Evolutionary conservation across 768 basidiomycete species (phyloP).

Genomic region (Boletellus ananiceps): DNA sequence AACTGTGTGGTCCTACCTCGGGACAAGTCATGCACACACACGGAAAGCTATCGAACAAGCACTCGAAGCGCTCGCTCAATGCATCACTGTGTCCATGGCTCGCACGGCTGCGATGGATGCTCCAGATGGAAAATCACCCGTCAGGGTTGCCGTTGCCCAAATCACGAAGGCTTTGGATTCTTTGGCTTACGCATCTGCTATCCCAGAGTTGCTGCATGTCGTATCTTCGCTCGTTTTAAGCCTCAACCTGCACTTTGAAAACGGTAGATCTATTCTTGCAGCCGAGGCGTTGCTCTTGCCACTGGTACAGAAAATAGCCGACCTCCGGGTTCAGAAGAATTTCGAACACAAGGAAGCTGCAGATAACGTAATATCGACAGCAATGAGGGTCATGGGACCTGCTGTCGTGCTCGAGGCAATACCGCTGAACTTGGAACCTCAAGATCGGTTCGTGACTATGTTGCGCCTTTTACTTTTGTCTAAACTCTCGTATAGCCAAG

Average conservation of each 20-base stretch:
- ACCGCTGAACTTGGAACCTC: constrained; percentile 83
- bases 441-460: constrained; percentile 55
- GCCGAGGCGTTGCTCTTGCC: constrained; percentile 68
- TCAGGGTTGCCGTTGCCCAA: constrained; percentile 61
- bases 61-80: constrained; percentile 59
- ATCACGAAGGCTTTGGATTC: constrained; percentile 66
- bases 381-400: constrained; percentile 85
- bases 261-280: constrained; percentile 45
- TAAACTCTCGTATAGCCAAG: constrained; percentile 42
- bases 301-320: constrained; percentile 66
- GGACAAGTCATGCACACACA: constrained; percentile 56
- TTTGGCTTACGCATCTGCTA: constrained; percentile 65
- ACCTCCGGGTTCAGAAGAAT: constrained; percentile 67
- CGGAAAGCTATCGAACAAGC: constrained; percentile 63
- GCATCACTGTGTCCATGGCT: constrained; percentile 65
- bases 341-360: constrained; percentile 91
- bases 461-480: neutral
- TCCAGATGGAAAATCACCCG: constrained; percentile 45
- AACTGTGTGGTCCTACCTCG: constrained; percentile 71
- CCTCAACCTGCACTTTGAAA: constrained; percentile 48
- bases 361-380: constrained; percentile 71
- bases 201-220: constrained; percentile 76
- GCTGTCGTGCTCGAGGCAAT: constrained; percentile 66
- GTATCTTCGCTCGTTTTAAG: constrained; percentile 63
- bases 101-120: constrained; percentile 45